phyloP scores from a whole-genome alignment of 306 rosid genomes.

The Herpetospermum pedunculosum region DNA sequence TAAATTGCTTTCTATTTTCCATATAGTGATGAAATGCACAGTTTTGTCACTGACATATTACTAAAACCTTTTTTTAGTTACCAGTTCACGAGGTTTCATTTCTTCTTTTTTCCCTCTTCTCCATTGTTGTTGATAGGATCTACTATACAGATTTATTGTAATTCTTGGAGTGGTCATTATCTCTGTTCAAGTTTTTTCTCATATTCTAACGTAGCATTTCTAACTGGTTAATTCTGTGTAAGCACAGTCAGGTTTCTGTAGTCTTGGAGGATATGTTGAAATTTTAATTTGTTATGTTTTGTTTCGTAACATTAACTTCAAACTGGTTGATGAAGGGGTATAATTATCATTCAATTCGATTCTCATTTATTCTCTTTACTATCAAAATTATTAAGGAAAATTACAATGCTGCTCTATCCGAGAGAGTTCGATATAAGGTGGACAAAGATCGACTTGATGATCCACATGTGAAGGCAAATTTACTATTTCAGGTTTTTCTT shows the following conservation, averaged over 20 bases:
- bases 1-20: neutral
- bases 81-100: neutral
- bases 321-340: neutral
- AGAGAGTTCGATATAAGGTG: constrained; percentile 66
- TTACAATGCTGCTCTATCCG: constrained; percentile 63
- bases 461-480: constrained; percentile 86
- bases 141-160: neutral
- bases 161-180: neutral
- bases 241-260: neutral
- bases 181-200: neutral
- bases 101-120: neutral
- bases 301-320: neutral
- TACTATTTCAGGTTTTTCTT: constrained; percentile 72
- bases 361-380: neutral
- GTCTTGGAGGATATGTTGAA: neutral
- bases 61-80: neutral
- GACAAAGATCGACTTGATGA: constrained; percentile 75
- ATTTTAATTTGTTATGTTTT: neutral
- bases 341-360: neutral
- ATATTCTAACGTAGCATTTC: neutral
- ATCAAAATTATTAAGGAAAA: constrained; percentile 42
- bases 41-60: neutral
- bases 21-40: neutral
- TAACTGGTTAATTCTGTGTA: neutral
- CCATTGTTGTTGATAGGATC: neutral